These are phyloP conservation scores for Populus tremula DNA, from an alignment of 345 rosid species.

Conservation along the genomic window DNA sequence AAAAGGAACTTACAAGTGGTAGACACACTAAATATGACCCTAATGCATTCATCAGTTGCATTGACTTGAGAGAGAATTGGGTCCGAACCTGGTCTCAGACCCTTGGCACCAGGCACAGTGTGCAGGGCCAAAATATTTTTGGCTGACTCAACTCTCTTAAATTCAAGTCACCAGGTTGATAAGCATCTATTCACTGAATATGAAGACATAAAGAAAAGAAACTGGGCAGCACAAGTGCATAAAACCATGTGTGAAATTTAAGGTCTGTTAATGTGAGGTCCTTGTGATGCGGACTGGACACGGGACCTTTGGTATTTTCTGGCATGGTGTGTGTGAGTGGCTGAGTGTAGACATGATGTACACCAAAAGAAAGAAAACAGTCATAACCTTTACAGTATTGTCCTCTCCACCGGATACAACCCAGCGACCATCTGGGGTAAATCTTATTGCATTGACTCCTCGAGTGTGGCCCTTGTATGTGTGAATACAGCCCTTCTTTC, in stretches of 20 bases:
- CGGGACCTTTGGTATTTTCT: neutral
- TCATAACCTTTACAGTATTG: slow-evolving; percentile 79
- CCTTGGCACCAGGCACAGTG: too few species aligned
- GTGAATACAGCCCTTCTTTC: slow-evolving; percentile 95
- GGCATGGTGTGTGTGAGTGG: neutral
- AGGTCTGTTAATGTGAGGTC: neutral
- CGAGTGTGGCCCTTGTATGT: slow-evolving; percentile 99
- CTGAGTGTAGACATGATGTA: neutral
- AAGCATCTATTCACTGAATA: too few species aligned
- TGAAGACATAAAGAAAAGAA: neutral
- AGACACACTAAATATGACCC: neutral
- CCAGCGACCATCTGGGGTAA: slow-evolving; percentile 99
- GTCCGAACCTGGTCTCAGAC: neutral
- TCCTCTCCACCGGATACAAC: slow-evolving; percentile 99
- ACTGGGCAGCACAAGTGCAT: neutral
- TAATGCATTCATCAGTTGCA: neutral
- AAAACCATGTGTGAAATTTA: neutral
- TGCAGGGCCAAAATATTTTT: too few species aligned
- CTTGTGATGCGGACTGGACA: neutral
- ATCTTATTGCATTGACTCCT: slow-evolving; percentile 92
- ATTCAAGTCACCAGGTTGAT: neutral
- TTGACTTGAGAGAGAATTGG: neutral
- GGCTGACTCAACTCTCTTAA: neutral
- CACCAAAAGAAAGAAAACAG: slow-evolving; percentile 11
- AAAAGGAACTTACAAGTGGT: neutral